Conservation (phyloP, 1,284 basidiomycete species). For the Malassezia nana region DNA sequence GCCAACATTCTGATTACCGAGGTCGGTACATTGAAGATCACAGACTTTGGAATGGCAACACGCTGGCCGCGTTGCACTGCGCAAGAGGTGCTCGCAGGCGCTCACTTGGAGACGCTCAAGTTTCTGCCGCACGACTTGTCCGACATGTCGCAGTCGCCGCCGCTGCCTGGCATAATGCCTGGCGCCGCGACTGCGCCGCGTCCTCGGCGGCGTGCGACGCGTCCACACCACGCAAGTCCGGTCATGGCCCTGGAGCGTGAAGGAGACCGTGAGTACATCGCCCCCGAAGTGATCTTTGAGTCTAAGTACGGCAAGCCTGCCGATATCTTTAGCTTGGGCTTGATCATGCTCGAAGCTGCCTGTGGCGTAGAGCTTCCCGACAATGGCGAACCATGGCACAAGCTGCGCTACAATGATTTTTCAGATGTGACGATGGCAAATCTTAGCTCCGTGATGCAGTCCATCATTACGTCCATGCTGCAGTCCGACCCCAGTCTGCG, state of each 20-base stretch:
- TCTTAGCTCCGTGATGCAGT: slow-evolving; percentile 49
- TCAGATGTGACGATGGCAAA: slow-evolving; percentile 66
- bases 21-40: slow-evolving; percentile 86
- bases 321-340: slow-evolving; percentile 92
- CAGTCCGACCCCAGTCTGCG: slow-evolving; percentile 27
- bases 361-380: slow-evolving; percentile 93
- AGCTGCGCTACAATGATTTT: slow-evolving; percentile 82
- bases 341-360: slow-evolving; percentile 88
- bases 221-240: slow-evolving; percentile 10
- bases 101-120: slow-evolving; percentile 23
- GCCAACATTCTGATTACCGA: slow-evolving; percentile 89
- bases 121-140: slow-evolving; percentile 2
- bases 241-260: slow-evolving; percentile 58
- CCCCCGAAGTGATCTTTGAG: slow-evolving; percentile 80
- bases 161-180: neutral
- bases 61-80: slow-evolving; percentile 40
- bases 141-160: neutral
- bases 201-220: slow-evolving; percentile 8
- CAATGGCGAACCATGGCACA: slow-evolving; percentile 90
- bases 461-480: slow-evolving; percentile 32
- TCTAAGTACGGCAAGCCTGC: slow-evolving; percentile 84
- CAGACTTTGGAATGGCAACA: slow-evolving; percentile 71
- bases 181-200: neutral
- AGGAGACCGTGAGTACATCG: slow-evolving; percentile 93
- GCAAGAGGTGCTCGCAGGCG: slow-evolving; percentile 33